These are phyloP conservation scores for Candida sanyaensis DNA, from an alignment of 1,139 yeast species.

Conservation along the genomic window DNA sequence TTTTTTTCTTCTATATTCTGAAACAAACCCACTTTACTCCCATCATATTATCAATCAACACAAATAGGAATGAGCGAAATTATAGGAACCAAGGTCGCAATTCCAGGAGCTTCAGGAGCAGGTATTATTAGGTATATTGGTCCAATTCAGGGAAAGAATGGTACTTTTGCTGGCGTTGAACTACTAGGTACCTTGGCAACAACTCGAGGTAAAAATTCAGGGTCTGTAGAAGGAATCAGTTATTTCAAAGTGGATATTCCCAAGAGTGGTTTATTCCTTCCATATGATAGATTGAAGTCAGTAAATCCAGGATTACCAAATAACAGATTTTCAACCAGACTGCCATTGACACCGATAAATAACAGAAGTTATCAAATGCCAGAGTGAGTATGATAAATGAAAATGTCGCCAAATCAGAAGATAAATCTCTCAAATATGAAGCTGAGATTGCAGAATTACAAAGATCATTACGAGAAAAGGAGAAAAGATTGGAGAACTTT, in stretches of 20 bases:
- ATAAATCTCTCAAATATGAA: conserved; percentile 35
- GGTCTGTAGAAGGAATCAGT: conserved; percentile 45
- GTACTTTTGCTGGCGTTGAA: conserved; percentile 89
- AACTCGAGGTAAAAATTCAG: conserved; percentile 47
- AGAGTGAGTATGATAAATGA: conserved; percentile 10
- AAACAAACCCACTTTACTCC: background rate
- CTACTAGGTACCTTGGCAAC: conserved; percentile 61
- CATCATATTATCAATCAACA: background rate
- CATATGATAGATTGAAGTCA: conserved; percentile 59
- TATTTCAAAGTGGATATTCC: conserved; percentile 56
- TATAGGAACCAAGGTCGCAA: conserved; percentile 38
- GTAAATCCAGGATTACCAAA: conserved; percentile 33
- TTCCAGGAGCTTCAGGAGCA: conserved; percentile 47
- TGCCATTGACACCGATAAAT: conserved; percentile 9
- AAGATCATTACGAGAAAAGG: conserved; percentile 32
- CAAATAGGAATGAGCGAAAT: conserved; percentile 19
- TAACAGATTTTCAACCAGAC: background rate
- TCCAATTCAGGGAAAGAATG: conserved; percentile 67
- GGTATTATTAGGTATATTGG: conserved; percentile 79
- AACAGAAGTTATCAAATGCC: conserved; percentile 7
- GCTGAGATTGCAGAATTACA: conserved; percentile 28
- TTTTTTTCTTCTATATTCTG: background rate
- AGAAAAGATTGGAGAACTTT: conserved; percentile 45
- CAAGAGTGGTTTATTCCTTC: conserved; percentile 73
- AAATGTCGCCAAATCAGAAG: conserved; percentile 9